These are phyloP conservation scores for Leptosphaerulina australis DNA, from an alignment of 2,329 filamentous ascomycete species.

Conservation along the genomic window DNA sequence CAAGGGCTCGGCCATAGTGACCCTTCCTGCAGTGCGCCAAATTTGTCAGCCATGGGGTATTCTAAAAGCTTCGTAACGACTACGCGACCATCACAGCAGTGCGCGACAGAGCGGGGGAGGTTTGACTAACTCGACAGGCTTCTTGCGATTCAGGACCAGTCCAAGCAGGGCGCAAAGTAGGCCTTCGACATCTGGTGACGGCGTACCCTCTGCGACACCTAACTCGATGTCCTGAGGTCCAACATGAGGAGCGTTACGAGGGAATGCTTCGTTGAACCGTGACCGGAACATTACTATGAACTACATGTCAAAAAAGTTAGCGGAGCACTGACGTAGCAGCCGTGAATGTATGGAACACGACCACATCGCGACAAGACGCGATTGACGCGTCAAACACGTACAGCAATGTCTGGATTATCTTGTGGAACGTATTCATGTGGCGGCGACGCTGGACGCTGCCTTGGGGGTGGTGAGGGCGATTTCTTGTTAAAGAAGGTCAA, in stretches of 20 bases:
- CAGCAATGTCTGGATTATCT: slow-evolving; percentile 90
- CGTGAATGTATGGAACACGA: slow-evolving; percentile 11
- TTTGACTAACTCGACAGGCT: slow-evolving; percentile 89
- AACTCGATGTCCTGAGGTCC: slow-evolving; percentile 94
- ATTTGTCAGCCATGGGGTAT: slow-evolving; percentile 40
- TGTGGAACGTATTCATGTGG: slow-evolving; percentile 88
- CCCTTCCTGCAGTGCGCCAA: slow-evolving; percentile 67
- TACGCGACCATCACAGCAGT: slow-evolving; percentile 30
- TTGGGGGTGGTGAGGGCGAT: slow-evolving; percentile 57
- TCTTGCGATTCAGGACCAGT: slow-evolving; percentile 93
- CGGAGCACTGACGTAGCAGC: slow-evolving; percentile 19
- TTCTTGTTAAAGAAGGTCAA: slow-evolving; percentile 49
- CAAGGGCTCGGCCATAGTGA: slow-evolving; percentile 89
- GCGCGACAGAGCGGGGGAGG: slow-evolving; percentile 20
- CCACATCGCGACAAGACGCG: slow-evolving; percentile 45
- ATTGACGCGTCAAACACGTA: slow-evolving; percentile 62
- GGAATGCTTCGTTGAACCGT: slow-evolving; percentile 88
- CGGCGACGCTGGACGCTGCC: slow-evolving; percentile 84
- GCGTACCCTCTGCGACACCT: slow-evolving; percentile 77
- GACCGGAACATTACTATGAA: slow-evolving; percentile 98
- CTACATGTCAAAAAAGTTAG: slow-evolving; percentile 57
- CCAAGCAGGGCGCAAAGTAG: slow-evolving; percentile 88
- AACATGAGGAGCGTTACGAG: slow-evolving; percentile 84
- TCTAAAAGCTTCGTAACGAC: neutral
- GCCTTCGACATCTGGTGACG: slow-evolving; percentile 83